Percentiles rank a stretch among this genome's conserved stretches.
Conservation (phyloP, 2,329 filamentous ascomycete species). For the Trichoderma koningii region DNA sequence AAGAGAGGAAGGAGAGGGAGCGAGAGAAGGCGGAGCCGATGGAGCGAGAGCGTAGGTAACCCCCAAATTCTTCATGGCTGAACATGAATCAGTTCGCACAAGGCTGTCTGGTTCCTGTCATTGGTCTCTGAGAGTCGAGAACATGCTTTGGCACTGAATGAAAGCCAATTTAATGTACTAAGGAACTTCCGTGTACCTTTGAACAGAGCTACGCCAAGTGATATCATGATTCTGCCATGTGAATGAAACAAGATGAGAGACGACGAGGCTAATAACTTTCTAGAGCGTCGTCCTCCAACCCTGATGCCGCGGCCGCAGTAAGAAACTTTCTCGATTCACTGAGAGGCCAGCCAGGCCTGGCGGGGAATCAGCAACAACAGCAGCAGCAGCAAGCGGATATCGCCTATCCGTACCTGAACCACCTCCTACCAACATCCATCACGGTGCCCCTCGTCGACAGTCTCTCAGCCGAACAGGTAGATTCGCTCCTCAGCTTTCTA, state of each 20-base stretch:
- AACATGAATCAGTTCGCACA: slow-evolving; percentile 32
- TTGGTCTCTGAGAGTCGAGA: slow-evolving; percentile 26
- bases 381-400: slow-evolving; percentile 48
- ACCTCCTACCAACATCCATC: slow-evolving; percentile 75
- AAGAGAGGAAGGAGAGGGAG: slow-evolving; percentile 82
- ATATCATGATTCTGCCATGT: slow-evolving; percentile 26
- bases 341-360: slow-evolving; percentile 54
- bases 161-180: slow-evolving; percentile 39
- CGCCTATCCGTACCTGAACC: slow-evolving; percentile 79
- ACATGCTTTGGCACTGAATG: slow-evolving; percentile 26
- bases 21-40: slow-evolving; percentile 91
- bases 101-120: slow-evolving; percentile 31
- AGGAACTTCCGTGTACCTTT: slow-evolving; percentile 37
- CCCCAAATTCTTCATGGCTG: slow-evolving; percentile 37
- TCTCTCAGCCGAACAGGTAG: slow-evolving; percentile 65
- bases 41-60: slow-evolving; percentile 98
- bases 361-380: slow-evolving; percentile 42
- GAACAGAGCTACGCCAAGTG: slow-evolving; percentile 34
- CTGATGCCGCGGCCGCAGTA: slow-evolving; percentile 76
- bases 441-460: slow-evolving; percentile 76
- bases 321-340: slow-evolving; percentile 88
- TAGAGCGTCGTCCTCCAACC: slow-evolving; percentile 61
- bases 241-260: background rate
- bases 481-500: slow-evolving; percentile 75
- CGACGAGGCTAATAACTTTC: slow-evolving; percentile 33